Conservation (phyloP, 225 moss, liverwort and hornwort genomes). For the Physcomitrellopsis africana region DNA sequence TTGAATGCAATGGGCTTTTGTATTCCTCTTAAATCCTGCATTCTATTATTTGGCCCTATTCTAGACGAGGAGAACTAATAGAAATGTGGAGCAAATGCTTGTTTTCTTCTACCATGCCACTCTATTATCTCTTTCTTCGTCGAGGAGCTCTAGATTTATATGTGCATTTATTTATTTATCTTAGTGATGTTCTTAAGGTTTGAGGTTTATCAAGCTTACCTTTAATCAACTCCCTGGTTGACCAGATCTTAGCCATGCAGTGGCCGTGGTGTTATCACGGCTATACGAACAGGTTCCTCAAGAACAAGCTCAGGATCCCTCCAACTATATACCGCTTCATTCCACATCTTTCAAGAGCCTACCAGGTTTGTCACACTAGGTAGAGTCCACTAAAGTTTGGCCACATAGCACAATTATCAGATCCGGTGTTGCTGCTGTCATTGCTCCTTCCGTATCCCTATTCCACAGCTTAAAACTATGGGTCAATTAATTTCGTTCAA, state of each 20-base stretch:
- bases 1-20: background rate
- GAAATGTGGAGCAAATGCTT: background rate
- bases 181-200: background rate
- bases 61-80: background rate
- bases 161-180: background rate
- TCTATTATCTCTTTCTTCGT: background rate
- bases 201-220: background rate
- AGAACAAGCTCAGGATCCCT: constrained; percentile 28
- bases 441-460: background rate
- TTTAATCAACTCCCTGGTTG: background rate
- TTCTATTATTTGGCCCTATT: background rate
- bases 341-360: constrained; percentile 57
- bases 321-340: constrained; percentile 32
- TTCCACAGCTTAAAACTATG: background rate
- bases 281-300: constrained; percentile 51
- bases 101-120: background rate
- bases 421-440: constrained; percentile 7
- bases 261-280: constrained; percentile 57
- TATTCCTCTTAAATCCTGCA: too few species aligned
- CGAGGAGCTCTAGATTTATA: background rate
- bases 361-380: constrained; percentile 44
- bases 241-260: constrained; percentile 68
- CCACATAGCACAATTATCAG: background rate
- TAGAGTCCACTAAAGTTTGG: background rate
- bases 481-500: background rate